Conservation (phyloP, 805 yeast genomes). For the Starmera quercuum region DNA sequence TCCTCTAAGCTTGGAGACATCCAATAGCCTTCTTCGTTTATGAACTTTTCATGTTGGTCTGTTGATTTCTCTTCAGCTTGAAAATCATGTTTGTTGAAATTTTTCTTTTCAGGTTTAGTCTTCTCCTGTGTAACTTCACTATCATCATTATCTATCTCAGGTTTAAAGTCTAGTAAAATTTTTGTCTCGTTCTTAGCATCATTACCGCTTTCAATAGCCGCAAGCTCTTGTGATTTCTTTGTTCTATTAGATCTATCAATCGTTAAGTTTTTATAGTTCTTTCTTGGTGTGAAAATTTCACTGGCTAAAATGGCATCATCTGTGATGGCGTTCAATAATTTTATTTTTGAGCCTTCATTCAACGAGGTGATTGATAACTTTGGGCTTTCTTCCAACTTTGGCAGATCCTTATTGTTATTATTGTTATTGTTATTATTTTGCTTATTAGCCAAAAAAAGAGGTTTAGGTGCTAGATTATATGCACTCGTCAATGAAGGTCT, state of each 20-base stretch:
- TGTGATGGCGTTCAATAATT: conserved; percentile 37
- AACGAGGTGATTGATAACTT: conserved; percentile 1
- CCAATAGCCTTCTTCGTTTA: conserved; percentile 74
- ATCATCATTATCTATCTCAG: not conserved
- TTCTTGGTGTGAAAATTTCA: conserved; percentile 62
- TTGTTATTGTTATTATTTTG: not conserved
- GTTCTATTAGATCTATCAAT: conserved; percentile 31
- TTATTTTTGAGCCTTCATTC: conserved; percentile 8
- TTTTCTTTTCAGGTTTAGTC: not conserved
- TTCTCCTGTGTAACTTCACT: not conserved
- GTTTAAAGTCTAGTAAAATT: not conserved
- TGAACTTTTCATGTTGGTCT: too few species aligned
- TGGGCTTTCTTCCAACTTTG: conserved; percentile 1
- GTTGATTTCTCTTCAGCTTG: not conserved
- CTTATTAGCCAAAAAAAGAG: conserved; percentile 33
- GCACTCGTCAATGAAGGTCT: conserved; percentile 53
- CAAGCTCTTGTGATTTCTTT: not conserved
- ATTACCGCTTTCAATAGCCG: conserved; percentile 2
- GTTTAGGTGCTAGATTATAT: conserved; percentile 58
- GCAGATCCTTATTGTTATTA: not conserved
- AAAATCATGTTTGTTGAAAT: not conserved
- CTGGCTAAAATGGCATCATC: conserved; percentile 65
- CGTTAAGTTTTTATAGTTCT: conserved; percentile 44
- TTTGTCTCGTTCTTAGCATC: not conserved
- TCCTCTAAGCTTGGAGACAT: conserved; percentile 69